Evolutionary conservation across 2,329 filamentous ascomycete genomes (phyloP).

Genomic region (Lecanoromycetidae sp.): DNA sequence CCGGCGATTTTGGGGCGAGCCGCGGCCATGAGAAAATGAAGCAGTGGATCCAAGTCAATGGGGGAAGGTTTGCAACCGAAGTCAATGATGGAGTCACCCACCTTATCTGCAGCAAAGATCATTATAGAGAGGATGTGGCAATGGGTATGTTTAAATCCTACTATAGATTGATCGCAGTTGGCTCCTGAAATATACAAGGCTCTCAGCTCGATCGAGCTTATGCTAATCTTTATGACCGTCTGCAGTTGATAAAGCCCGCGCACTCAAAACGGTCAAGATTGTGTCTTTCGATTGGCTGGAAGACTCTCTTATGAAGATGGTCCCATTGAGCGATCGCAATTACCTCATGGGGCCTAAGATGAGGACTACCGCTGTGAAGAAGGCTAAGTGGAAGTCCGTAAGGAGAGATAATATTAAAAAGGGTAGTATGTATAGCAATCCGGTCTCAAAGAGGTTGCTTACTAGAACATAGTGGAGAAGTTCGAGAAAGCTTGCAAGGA

Average conservation of each 20-base stretch:
- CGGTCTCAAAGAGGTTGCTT: neutral
- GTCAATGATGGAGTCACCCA: slow-evolving; percentile 53
- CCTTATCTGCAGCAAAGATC: slow-evolving; percentile 52
- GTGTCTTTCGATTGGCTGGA: slow-evolving; percentile 39
- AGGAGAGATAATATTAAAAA: slow-evolving; percentile 12
- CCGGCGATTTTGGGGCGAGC: slow-evolving; percentile 43
- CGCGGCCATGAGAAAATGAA: slow-evolving; percentile 44
- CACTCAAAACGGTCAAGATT: slow-evolving; percentile 30
- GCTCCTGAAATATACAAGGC: neutral
- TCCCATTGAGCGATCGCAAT: neutral
- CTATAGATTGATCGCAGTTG: neutral
- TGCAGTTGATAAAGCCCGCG: slow-evolving; percentile 32
- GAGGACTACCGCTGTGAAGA: slow-evolving; percentile 18
- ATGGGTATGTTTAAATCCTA: slow-evolving; percentile 25
- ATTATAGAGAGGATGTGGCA: slow-evolving; percentile 42
- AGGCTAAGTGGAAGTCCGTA: slow-evolving; percentile 18
- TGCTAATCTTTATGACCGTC: slow-evolving; percentile 24
- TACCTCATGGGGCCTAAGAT: slow-evolving; percentile 12
- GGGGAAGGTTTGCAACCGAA: slow-evolving; percentile 44
- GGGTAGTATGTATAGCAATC: slow-evolving; percentile 10
- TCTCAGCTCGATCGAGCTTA: neutral
- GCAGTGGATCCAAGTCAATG: slow-evolving; percentile 52
- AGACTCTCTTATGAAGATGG: slow-evolving; percentile 20
- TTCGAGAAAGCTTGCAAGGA: slow-evolving; percentile 16
- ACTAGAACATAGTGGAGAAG: slow-evolving; percentile 4